Conservation (phyloP, 805 yeast genomes). For the Candida palmyrensis region DNA sequence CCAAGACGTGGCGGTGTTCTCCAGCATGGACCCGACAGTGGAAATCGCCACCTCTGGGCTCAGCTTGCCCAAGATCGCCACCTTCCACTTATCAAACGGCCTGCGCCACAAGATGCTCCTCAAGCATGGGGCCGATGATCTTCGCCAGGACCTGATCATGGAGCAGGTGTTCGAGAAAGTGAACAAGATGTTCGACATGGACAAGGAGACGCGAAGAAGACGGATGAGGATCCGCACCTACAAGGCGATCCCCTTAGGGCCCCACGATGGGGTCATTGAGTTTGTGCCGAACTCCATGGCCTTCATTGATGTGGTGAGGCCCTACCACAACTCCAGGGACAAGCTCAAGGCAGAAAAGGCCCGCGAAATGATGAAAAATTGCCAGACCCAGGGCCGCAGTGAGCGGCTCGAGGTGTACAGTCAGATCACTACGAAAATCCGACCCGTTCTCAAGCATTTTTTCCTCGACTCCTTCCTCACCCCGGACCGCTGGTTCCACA, state of each 20-base stretch:
- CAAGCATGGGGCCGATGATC: conserved; percentile 86
- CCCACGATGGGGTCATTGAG: conserved; percentile 82
- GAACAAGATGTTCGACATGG: conserved; percentile 53
- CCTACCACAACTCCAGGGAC: conserved; percentile 52
- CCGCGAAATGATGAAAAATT: conserved; percentile 55
- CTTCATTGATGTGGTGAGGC: conserved; percentile 59
- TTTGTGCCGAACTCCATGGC: conserved; percentile 78
- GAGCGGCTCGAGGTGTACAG: conserved; percentile 43
- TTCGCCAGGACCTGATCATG: conserved; percentile 96
- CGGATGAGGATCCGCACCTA: conserved; percentile 70
- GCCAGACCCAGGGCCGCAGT: conserved; percentile 40
- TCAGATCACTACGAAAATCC: conserved; percentile 42
- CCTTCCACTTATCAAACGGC: conserved; percentile 55
- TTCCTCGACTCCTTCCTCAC: conserved; percentile 63
- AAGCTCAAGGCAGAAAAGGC: conserved; percentile 50
- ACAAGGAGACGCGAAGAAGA: conserved; percentile 54
- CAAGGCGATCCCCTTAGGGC: conserved; percentile 85
- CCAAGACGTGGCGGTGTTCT: conserved; percentile 41
- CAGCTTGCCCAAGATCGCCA: conserved; percentile 79
- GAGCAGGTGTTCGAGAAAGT: conserved; percentile 93
- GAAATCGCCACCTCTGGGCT: conserved; percentile 76
- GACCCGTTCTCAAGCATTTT: conserved; percentile 67
- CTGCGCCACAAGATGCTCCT: conserved; percentile 51
- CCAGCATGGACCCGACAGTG: conserved; percentile 40
- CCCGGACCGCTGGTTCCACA: conserved; percentile 70